These are phyloP conservation scores for Wickerhamiella brachini DNA, from an alignment of 805 yeast species.

Conservation along the genomic window DNA sequence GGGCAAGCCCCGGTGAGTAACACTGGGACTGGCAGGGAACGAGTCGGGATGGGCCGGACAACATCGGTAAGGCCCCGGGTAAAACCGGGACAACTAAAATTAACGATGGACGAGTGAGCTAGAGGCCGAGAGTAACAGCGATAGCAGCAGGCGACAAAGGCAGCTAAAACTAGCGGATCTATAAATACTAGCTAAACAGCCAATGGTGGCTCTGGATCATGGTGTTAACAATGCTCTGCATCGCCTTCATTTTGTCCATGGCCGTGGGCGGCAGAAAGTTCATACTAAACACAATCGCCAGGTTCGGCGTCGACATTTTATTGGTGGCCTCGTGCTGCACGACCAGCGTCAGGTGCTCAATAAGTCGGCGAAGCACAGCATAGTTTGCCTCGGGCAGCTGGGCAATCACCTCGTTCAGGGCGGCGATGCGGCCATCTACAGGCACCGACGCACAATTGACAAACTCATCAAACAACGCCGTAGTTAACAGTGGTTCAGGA, in stretches of 20 bases:
- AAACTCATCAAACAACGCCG: constrained; percentile 47
- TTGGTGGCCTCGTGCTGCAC: constrained; percentile 53
- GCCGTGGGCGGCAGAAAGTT: constrained; percentile 36
- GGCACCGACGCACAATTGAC: constrained; percentile 21
- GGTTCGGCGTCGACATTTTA: constrained; percentile 77
- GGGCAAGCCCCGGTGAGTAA: too few species aligned
- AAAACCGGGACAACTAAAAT: too few species aligned
- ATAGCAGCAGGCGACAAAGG: too few species aligned
- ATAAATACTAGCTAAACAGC: constrained; percentile 15
- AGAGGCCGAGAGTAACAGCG: too few species aligned
- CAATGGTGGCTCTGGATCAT: constrained; percentile 28
- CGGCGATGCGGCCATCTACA: constrained; percentile 11
- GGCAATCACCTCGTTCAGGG: constrained; percentile 23
- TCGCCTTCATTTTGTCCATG: constrained; percentile 38
- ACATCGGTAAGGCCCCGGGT: too few species aligned
- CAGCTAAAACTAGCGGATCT: not conserved
- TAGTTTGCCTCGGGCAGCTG: constrained; percentile 54
- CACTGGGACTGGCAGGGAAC: too few species aligned
- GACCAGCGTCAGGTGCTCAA: constrained; percentile 56
- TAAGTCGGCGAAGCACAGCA: constrained; percentile 49
- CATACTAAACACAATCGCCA: constrained; percentile 79
- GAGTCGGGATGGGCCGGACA: too few species aligned
- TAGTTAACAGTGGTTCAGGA: constrained; percentile 71
- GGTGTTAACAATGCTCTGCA: constrained; percentile 38
- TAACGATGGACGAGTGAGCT: too few species aligned